phyloP scores from a whole-genome alignment of 495 filamentous ascomycete species.

The Lentithecium fluviatile region DNA sequence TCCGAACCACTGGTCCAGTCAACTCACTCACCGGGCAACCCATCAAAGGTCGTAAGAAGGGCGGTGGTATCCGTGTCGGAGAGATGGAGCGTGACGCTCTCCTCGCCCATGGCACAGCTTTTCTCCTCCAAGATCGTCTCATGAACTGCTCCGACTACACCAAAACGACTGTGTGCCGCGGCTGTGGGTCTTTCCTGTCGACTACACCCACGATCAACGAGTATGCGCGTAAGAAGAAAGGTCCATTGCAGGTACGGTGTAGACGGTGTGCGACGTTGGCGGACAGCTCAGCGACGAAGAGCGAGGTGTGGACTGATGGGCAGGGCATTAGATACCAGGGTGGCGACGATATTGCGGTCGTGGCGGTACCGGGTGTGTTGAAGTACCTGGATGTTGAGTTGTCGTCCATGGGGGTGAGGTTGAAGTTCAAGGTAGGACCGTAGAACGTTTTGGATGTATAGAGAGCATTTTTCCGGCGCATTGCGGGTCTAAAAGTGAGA shows the following conservation, averaged over 20 bases:
- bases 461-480: neutral
- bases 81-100: constrained; percentile 98
- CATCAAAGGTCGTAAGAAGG: constrained; percentile 92
- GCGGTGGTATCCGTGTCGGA: constrained; percentile 96
- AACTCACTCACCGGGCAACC: constrained; percentile 89
- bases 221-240: constrained; percentile 37
- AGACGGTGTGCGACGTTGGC: constrained; percentile 68
- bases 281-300: constrained; percentile 56
- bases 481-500: too few species aligned
- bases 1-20: constrained; percentile 90
- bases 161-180: constrained; percentile 80
- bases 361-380: constrained; percentile 88
- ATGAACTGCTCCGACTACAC: constrained; percentile 95
- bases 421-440: constrained; percentile 80
- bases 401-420: constrained; percentile 85
- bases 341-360: constrained; percentile 83
- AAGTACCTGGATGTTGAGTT: constrained; percentile 93
- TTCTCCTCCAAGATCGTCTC: constrained; percentile 89
- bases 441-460: constrained; percentile 31
- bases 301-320: constrained; percentile 89
- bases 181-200: constrained; percentile 84
- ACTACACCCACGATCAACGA: constrained; percentile 72
- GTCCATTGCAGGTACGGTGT: constrained; percentile 70
- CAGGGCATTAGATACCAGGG: constrained; percentile 76
- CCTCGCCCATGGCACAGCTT: constrained; percentile 90